Evolutionary conservation across 345 rosid genomes (phyloP).

Genomic region (Hibiscus syriacus): DNA sequence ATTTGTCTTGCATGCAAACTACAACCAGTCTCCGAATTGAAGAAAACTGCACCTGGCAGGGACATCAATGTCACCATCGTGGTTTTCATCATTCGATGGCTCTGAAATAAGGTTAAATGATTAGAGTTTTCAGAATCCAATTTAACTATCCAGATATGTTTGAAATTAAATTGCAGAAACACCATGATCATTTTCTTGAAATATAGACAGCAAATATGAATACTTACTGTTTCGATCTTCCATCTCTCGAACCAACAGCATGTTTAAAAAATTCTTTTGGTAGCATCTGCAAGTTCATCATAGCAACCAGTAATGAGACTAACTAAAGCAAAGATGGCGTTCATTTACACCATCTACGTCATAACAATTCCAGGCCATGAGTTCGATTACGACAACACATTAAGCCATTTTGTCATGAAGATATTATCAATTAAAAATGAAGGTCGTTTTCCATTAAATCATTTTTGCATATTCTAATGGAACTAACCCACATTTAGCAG

Average conservation of each 20-base stretch:
- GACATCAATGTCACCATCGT: neutral
- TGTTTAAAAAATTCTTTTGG: conserved; percentile 49
- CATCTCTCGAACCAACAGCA: conserved; percentile 26
- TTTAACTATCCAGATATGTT: neutral
- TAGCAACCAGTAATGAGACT: neutral
- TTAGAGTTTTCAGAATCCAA: neutral
- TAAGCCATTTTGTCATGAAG: neutral
- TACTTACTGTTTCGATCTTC: conserved; percentile 36
- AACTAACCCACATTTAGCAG: neutral
- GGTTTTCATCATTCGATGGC: neutral
- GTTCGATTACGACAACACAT: neutral
- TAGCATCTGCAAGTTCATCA: conserved; percentile 47
- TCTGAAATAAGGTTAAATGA: neutral
- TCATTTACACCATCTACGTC: neutral
- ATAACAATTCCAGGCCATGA: neutral
- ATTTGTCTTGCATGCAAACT: neutral
- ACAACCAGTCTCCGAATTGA: neutral
- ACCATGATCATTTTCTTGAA: neutral
- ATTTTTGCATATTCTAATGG: neutral
- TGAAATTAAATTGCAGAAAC: neutral
- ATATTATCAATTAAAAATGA: neutral
- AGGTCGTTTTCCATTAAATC: neutral
- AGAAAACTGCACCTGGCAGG: no score
- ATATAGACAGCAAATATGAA: neutral
- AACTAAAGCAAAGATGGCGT: neutral